Evolutionary conservation across 495 filamentous ascomycete species (phyloP).

Genomic region (Thozetella sp.): DNA sequence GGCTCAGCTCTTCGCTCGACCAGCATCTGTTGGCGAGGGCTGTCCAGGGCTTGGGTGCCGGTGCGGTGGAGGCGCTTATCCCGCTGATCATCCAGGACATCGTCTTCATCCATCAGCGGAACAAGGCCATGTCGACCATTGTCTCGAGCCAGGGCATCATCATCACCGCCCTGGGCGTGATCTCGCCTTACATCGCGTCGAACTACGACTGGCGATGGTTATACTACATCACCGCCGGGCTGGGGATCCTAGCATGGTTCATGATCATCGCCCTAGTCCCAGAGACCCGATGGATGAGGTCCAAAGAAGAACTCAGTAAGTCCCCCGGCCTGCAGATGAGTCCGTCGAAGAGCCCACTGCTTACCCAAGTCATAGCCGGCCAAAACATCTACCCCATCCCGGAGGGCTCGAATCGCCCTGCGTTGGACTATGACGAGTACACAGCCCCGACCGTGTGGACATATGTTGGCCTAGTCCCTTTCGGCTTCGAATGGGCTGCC

Average conservation of each 20-base stretch:
- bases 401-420: constrained; percentile 14
- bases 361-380: constrained; percentile 4
- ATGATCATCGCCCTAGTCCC: constrained; percentile 18
- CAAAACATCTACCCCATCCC: constrained; percentile 8
- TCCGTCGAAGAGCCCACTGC: neutral
- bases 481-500: constrained; percentile 14
- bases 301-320: constrained; percentile 15
- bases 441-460: constrained; percentile 7
- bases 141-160: constrained; percentile 21
- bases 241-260: constrained; percentile 19
- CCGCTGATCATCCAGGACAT: constrained; percentile 26
- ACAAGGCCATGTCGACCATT: constrained; percentile 20
- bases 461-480: constrained; percentile 14
- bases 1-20: constrained; percentile 15
- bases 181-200: constrained; percentile 16
- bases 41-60: constrained; percentile 22
- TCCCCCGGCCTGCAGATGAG: neutral
- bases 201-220: constrained; percentile 24
- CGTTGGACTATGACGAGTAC: constrained; percentile 10
- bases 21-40: constrained; percentile 17
- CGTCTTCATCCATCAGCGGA: constrained; percentile 25
- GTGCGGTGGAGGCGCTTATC: constrained; percentile 24
- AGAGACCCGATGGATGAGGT: constrained; percentile 23
- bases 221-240: constrained; percentile 22
- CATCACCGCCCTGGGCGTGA: constrained; percentile 18